Conservation (phyloP, 805 yeast species). For the Starmerella vaccinii region DNA sequence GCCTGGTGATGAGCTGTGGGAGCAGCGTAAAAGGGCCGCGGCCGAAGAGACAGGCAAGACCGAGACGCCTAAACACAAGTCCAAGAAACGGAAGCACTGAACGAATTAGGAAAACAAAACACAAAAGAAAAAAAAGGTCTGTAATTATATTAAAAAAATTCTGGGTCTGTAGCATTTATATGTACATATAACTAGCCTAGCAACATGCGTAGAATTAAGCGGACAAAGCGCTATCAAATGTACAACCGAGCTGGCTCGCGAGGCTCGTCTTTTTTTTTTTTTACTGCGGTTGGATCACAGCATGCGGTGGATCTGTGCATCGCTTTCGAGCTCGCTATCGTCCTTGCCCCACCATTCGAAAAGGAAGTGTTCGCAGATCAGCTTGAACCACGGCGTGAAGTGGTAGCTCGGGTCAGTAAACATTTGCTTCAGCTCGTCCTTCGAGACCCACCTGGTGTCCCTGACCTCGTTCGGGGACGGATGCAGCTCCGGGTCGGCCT, state of each 20-base stretch:
- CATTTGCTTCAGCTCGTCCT: conserved; percentile 60
- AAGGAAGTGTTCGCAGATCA: conserved; percentile 82
- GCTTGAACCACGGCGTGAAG: conserved; percentile 97
- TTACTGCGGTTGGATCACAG: conserved; percentile 7
- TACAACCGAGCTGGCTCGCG: background rate
- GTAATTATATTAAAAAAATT: background rate
- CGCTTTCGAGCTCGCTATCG: conserved; percentile 10
- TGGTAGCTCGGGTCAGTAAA: conserved; percentile 53
- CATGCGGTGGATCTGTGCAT: conserved; percentile 23
- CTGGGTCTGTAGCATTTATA: background rate
- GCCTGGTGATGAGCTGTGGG: conserved; percentile 29
- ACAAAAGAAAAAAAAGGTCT: too few relatives aligned
- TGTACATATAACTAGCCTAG: background rate
- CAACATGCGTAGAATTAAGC: background rate
- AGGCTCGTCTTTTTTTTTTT: background rate
- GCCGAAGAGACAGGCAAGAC: conserved; percentile 5
- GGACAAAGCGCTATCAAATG: background rate
- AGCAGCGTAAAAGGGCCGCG: conserved; percentile 20
- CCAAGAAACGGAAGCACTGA: conserved; percentile 14
- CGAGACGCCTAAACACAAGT: conserved; percentile 5
- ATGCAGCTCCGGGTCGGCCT: conserved; percentile 39
- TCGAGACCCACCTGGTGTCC: conserved; percentile 65
- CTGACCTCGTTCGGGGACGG: conserved; percentile 78
- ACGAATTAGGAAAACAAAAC: too few relatives aligned
- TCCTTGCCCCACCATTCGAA: conserved; percentile 79